Base-by-base conservation (phyloP, 176 grass and related monocot species). In the Thalia dealbata region DNA sequence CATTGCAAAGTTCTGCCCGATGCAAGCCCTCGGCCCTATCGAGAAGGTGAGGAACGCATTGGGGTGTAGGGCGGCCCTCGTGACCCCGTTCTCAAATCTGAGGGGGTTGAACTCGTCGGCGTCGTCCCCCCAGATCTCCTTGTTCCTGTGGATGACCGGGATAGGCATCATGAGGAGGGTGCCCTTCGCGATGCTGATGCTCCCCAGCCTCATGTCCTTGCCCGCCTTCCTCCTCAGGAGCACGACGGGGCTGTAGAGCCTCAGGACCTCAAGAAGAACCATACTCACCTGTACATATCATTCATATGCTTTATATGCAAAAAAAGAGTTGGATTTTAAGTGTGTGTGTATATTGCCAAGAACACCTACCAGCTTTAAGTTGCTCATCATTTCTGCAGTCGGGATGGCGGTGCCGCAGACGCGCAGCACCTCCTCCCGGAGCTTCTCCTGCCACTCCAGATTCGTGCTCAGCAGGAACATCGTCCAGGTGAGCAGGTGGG, bases 361-460 rank as follows among this genome's bases (percentile, higher is more conserved):
- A n/a, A n/a, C n/a, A n/a, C n/a, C n/a, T n/a, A 85, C 84, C 81
- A 86, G 61, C 75, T 84, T 91, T 46, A 91, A 11, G 71, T 84
- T 91, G 55, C 27, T 44, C 27, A 84, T 65, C 15, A 75, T 72
- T 32, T 79, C 78, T 1, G 81, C 65, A 23, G 16, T 64, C 15
- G 81, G 84, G 24, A 18, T 10, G 44, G 73, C 61, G 1, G 24
- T 79, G 26, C 84, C 65, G 14, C 77, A 69, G 11, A 81, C 84
- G 3, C 72, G 67, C 7, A 63, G 7, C 63, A 86, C 78, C 84
- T 90, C 87, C 78, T 73, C 72, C 70, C 87, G 72, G 28, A 90
- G 84, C 75, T 76, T 84, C 59, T 90, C 79, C 76, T 90, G 84
- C 84, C 87, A 90, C 48, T 86, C 80, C 2, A 70, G 77, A n/a